Evolutionary conservation across 257 asterid genomes (phyloP).

Genomic region (Nicotiana obtusifolia): DNA sequence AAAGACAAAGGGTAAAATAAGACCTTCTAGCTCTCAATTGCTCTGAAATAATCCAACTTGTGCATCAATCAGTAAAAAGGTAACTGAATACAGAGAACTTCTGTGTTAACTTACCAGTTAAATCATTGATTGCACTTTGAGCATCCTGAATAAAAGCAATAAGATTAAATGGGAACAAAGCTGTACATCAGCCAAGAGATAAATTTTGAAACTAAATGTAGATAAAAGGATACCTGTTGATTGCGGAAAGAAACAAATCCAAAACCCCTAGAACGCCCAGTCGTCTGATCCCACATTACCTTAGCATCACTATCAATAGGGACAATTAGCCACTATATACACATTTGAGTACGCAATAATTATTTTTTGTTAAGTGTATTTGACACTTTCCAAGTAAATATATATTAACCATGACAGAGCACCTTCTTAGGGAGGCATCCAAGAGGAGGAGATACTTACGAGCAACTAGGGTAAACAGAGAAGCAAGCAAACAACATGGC

Average conservation of each 20-base stretch:
- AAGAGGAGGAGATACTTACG: constrained; percentile 48
- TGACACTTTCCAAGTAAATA: background rate
- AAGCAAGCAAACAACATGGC: constrained; percentile 85
- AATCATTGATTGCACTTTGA: constrained; percentile 84
- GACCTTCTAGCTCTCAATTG: background rate
- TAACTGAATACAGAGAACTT: background rate
- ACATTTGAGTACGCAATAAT: background rate
- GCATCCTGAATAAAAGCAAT: constrained; percentile 62
- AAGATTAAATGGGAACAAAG: constrained; percentile 9
- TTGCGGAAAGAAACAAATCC: constrained; percentile 95
- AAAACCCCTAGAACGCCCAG: constrained; percentile 94
- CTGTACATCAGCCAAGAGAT: background rate
- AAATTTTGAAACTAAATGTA: background rate
- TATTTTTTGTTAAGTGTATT: background rate
- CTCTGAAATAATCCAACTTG: background rate
- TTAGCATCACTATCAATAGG: constrained; percentile 61
- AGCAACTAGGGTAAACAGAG: constrained; percentile 75
- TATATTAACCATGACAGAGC: background rate
- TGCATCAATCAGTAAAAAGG: background rate
- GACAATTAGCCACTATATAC: constrained; percentile 1
- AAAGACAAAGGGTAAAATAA: background rate
- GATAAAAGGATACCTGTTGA: constrained; percentile 54
- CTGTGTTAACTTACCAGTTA: constrained; percentile 51
- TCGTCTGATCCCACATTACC: constrained; percentile 98
- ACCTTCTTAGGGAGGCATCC: background rate